Conservation (phyloP, 495 filamentous ascomycete species). For the Penicillium steckii region DNA sequence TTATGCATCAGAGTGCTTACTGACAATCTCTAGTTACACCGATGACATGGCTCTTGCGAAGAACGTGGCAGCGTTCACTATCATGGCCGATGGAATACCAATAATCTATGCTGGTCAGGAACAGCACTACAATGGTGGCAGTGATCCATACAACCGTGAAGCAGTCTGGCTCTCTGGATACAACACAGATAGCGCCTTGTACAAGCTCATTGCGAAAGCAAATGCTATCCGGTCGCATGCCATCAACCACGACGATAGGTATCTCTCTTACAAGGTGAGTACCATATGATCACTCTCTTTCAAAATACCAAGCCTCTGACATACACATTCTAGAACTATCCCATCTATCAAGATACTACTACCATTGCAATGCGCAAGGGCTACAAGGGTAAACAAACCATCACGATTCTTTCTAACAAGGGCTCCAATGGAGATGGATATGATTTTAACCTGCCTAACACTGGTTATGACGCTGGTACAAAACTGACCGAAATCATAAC, state of each 20-base stretch:
- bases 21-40: conserved; percentile 42
- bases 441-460: conserved; percentile 44
- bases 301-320: neutral
- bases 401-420: conserved; percentile 61
- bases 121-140: conserved; percentile 65
- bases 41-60: conserved; percentile 52
- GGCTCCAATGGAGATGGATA: conserved; percentile 46
- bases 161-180: conserved; percentile 71
- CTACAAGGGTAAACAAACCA: conserved; percentile 46
- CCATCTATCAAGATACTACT: conserved; percentile 54
- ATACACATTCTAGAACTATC: conserved; percentile 35
- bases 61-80: conserved; percentile 69
- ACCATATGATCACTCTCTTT: neutral
- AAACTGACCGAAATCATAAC: conserved; percentile 45
- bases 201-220: conserved; percentile 56
- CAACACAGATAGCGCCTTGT: conserved; percentile 58
- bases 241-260: conserved; percentile 42
- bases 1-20: neutral
- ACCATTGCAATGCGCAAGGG: conserved; percentile 70
- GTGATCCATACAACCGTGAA: conserved; percentile 69
- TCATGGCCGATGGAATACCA: conserved; percentile 68
- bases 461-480: conserved; percentile 34
- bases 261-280: conserved; percentile 47
- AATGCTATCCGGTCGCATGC: conserved; percentile 62
- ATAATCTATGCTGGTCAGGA: conserved; percentile 73